phyloP scores from a whole-genome alignment of 1,139 yeast genomes.

The Blastobotrys elegans region DNA sequence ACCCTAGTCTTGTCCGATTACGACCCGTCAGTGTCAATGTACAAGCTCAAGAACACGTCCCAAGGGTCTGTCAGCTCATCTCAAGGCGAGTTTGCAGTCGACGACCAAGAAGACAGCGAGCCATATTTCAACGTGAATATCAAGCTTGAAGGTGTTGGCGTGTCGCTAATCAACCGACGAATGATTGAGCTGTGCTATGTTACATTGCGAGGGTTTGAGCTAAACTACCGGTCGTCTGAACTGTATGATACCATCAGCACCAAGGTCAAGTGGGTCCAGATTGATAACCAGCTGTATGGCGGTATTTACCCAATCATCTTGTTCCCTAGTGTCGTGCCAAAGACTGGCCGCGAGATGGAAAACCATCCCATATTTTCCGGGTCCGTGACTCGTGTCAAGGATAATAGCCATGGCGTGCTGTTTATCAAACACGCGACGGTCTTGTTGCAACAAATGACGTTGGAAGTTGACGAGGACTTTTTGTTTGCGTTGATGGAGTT shows the following conservation, averaged over 20 bases:
- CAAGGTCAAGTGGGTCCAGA: conserved; percentile 89
- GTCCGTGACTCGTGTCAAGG: conserved; percentile 77
- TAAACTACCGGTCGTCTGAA: conserved; percentile 79
- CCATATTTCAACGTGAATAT: conserved; percentile 47
- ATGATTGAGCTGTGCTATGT: conserved; percentile 77
- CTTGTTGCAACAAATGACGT: conserved; percentile 81
- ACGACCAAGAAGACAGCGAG: conserved; percentile 56
- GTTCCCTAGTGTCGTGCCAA: conserved; percentile 91
- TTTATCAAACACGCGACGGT: conserved; percentile 89
- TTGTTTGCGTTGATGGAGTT: conserved; percentile 78
- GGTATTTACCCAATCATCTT: conserved; percentile 82
- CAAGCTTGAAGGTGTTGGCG: conserved; percentile 80
- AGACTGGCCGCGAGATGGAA: conserved; percentile 76
- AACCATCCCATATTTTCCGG: conserved; percentile 89
- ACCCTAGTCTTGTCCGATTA: conserved; percentile 79
- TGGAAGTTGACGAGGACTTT: conserved; percentile 93
- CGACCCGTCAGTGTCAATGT: conserved; percentile 71
- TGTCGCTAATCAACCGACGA: conserved; percentile 71
- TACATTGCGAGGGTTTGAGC: conserved; percentile 73
- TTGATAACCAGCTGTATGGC: conserved; percentile 88
- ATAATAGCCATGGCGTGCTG: conserved; percentile 82
- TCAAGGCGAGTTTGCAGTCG: conserved; percentile 51
- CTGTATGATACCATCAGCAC: conserved; percentile 73
- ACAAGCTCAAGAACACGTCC: conserved; percentile 39
- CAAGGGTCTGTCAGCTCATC: conserved; percentile 16